Evolutionary conservation across 768 basidiomycete genomes (phyloP), one percentile per base, ranked within the genome.

Genomic region (Boletus tylopilopsis): DNA sequence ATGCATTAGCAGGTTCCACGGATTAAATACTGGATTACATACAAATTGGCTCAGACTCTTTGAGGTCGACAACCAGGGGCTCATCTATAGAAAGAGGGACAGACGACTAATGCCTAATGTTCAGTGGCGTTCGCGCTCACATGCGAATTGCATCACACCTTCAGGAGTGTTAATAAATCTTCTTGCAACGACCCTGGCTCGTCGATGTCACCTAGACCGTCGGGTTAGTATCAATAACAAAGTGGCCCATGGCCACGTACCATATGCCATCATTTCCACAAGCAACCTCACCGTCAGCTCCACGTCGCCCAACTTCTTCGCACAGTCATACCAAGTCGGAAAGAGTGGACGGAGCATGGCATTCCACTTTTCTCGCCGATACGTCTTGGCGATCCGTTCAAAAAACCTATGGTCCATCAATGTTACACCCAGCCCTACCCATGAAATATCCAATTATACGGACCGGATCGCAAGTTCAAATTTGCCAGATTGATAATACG

Each of bases 401-500:
- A 93, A 92, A 70, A 95, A 98, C 40, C 90, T 94, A 15, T 11
- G 54, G 15, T 18, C 11, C 13, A 15, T 39, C 24, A 5, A 5
- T 13, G 10, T 44, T 2, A 40, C 25, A 16, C 21, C 3, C 13
- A n/a, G 2, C 27, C 16, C 15, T n/a, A 24, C 3, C 0, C 12
- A 32, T 6, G 2, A 27, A 30, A 6, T 16, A 15, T 7, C 9
- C 21, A 21, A 35, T n/a, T 8, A 21, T 46, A 18, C 42, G 38
- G 49, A 93, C 90, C 87, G 80, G 62, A 94, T 80, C 11, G 93
- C 93, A 77, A 92, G 80, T 46, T 94, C 91, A 59, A 85, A 87
- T 62, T 94, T 90, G 0, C 81, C 82, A 3, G 86, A 81, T 13
- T 84, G 76, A 52, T 81, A 79, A 63, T 98, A 94, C 4, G 88